Evolutionary conservation across 2,329 filamentous ascomycete species (phyloP).

Genomic region (Tolypocladium inflatum): DNA sequence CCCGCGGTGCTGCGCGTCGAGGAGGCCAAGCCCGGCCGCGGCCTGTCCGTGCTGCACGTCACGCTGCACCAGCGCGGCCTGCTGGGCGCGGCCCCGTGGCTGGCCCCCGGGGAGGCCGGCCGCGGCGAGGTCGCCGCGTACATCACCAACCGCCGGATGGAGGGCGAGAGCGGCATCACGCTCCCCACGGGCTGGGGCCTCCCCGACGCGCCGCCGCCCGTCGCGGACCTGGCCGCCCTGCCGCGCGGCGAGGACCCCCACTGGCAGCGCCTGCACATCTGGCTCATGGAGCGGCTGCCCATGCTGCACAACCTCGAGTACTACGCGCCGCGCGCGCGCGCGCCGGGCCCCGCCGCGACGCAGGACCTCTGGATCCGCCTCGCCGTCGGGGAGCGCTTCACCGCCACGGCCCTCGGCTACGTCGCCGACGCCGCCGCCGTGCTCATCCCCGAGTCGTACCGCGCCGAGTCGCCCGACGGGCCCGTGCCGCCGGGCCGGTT

Average conservation of each 20-base stretch:
- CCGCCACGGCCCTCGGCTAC: constrained; percentile 53
- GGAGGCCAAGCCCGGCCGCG: constrained; percentile 30
- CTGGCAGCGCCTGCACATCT: constrained; percentile 14
- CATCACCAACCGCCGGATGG: constrained; percentile 27
- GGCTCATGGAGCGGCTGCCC: constrained; percentile 13
- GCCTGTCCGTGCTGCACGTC: constrained; percentile 30
- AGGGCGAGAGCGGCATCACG: constrained; percentile 19
- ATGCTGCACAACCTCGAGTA: constrained; percentile 18
- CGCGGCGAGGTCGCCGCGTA: constrained; percentile 24
- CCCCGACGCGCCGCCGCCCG: constrained; percentile 7
- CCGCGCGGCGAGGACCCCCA: constrained; percentile 13
- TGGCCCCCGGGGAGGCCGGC: constrained; percentile 10
- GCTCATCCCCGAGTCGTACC: constrained; percentile 48
- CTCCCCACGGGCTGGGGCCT: constrained; percentile 17
- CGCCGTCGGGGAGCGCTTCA: constrained; percentile 50
- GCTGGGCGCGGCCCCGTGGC: constrained; percentile 21
- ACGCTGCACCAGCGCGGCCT: constrained; percentile 30
- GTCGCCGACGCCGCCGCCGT: constrained; percentile 58
- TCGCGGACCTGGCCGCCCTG: constrained; percentile 15
- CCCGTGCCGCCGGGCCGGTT: constrained; percentile 10
- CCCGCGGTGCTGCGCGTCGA: constrained; percentile 27
- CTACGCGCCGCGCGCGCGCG: constrained; percentile 14
- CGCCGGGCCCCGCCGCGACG: constrained; percentile 4
- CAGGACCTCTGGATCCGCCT: constrained; percentile 50
- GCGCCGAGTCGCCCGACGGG: constrained; percentile 16